A percentile compares a stretch with the other conserved stretches of the same genome.
Evolutionary conservation across 805 yeast species (phyloP).

Genomic region (Wickerhamiella allomyrinae): DNA sequence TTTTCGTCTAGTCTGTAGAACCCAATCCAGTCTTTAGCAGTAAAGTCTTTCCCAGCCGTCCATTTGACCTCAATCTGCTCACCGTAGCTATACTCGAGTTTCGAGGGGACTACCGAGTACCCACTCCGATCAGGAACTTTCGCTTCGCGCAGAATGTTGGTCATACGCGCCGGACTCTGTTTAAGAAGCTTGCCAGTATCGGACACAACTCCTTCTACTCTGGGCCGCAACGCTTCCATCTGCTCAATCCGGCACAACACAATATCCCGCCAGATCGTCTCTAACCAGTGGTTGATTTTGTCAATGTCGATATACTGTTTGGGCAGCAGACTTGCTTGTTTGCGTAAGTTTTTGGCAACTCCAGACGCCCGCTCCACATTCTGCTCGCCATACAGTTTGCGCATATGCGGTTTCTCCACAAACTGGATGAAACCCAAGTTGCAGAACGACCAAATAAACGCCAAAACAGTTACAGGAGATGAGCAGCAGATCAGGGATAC

Average conservation of each 20-base stretch:
- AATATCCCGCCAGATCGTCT: constrained; percentile 26
- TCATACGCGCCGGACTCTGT: constrained; percentile 25
- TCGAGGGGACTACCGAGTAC: constrained; percentile 15
- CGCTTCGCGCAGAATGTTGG: constrained; percentile 22
- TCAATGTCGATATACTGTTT: constrained; percentile 24
- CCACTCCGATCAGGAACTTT: constrained; percentile 5
- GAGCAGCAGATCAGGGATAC: constrained; percentile 42
- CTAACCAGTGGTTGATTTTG: constrained; percentile 28
- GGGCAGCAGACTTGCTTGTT: constrained; percentile 10
- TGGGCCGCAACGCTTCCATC: constrained; percentile 14
- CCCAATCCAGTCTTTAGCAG: constrained; percentile 58
- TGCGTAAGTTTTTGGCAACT: constrained; percentile 25
- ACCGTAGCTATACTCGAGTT: constrained; percentile 28
- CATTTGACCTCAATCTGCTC: constrained; percentile 40
- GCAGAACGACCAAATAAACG: constrained; percentile 51
- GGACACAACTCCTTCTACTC: constrained; percentile 18
- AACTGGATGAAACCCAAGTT: constrained; percentile 55
- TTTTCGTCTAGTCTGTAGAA: constrained; percentile 51
- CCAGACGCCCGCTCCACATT: constrained; percentile 32
- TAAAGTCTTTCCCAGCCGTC: constrained; percentile 32
- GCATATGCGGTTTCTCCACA: constrained; percentile 68
- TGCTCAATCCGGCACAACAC: constrained; percentile 6
- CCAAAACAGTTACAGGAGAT: constrained; percentile 33
- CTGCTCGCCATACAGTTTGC: constrained; percentile 54
- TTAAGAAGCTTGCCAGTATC: constrained; percentile 26